Percentiles rank a stretch among this genome's conserved stretches.
phyloP scores from a whole-genome alignment of 768 basidiomycete genomes.

The Cystobasidium onofrii region DNA sequence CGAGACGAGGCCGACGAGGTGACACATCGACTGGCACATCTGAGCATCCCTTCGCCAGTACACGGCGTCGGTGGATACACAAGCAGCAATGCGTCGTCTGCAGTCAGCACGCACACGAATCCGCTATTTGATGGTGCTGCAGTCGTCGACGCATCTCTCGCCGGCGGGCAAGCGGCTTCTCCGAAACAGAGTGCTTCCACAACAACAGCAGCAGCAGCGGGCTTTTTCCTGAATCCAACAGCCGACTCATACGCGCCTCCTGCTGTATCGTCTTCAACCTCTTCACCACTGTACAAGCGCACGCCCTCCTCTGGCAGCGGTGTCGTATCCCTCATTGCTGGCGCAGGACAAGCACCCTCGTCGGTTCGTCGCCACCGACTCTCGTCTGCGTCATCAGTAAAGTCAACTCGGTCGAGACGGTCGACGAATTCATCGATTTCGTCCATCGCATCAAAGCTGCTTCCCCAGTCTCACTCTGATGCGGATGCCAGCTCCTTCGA shows the following conservation, averaged over 20 bases:
- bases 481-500: not conserved
- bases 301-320: too few relatives aligned
- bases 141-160: not conserved
- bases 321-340: not conserved
- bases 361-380: not conserved
- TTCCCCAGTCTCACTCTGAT: not conserved
- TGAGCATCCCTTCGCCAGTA: not conserved
- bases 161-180: not conserved
- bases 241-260: not conserved
- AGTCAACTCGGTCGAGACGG: not conserved
- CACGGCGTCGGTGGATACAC: too few relatives aligned
- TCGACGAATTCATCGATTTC: not conserved
- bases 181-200: not conserved
- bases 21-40: not conserved
- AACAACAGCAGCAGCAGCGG: not conserved
- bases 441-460: not conserved
- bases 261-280: not conserved
- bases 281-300: not conserved
- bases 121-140: not conserved
- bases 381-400: slow-evolving; percentile 8
- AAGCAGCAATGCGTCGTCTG: slow-evolving; percentile 3
- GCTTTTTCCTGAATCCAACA: not conserved
- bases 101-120: not conserved
- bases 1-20: not conserved
- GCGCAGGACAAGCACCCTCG: not conserved